Evolutionary conservation across 1,139 yeast species (phyloP).

Genomic region (Candida buenavistaensis): DNA sequence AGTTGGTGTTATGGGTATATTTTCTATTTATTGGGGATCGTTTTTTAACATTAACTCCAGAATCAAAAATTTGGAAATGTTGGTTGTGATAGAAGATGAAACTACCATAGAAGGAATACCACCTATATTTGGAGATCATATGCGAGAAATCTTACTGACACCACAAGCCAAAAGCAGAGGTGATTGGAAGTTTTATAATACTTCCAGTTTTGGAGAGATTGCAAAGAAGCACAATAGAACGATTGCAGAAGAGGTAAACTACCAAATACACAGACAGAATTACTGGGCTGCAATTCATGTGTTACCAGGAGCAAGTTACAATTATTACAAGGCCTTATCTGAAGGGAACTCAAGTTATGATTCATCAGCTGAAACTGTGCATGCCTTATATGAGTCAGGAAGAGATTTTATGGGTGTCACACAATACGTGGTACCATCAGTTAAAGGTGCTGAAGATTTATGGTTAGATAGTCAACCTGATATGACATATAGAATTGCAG

Average conservation of each 20-base stretch:
- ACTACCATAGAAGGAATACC: constrained; percentile 18
- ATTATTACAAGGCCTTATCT: constrained; percentile 28
- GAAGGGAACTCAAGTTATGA: constrained; percentile 27
- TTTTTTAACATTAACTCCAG: constrained; percentile 23
- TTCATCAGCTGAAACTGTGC: constrained; percentile 23
- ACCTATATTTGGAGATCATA: constrained; percentile 33
- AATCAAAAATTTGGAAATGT: constrained; percentile 23
- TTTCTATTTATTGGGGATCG: constrained; percentile 38
- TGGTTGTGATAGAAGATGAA: constrained; percentile 28
- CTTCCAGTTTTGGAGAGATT: constrained; percentile 27
- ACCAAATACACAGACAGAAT: constrained; percentile 43
- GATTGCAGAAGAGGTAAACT: constrained; percentile 28
- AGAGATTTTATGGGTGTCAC: constrained; percentile 29
- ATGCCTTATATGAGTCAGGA: constrained; percentile 40
- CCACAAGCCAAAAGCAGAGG: constrained; percentile 27
- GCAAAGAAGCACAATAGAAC: constrained; percentile 30
- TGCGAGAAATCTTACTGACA: constrained; percentile 17
- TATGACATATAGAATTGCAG: constrained; percentile 6
- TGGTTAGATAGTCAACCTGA: constrained; percentile 13
- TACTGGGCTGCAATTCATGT: constrained; percentile 48
- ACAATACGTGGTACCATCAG: constrained; percentile 13
- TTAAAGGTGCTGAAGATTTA: constrained; percentile 10
- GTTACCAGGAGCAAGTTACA: constrained; percentile 36
- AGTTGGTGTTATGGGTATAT: constrained; percentile 28
- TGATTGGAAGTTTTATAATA: constrained; percentile 42